phyloP scores from a whole-genome alignment of 1,139 yeast species.

The Hansenula sp. region DNA sequence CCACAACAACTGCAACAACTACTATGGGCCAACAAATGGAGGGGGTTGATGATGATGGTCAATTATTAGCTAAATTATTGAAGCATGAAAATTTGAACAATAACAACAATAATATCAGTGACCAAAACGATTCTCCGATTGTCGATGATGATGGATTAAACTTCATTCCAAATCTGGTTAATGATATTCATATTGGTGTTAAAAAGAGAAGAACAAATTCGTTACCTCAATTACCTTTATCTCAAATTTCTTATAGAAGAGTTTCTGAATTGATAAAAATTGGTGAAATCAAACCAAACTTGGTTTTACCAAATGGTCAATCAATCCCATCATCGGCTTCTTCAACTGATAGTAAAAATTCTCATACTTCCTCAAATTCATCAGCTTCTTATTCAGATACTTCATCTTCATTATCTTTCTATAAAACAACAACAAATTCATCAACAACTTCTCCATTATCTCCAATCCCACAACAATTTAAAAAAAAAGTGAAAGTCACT shows the following conservation, averaged over 20 bases:
- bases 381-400: not conserved
- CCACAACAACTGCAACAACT: not conserved
- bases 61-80: not conserved
- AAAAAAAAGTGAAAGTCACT: slow-evolving; percentile 21
- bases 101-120: not conserved
- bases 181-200: slow-evolving; percentile 17
- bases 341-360: too few species aligned
- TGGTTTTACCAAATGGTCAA: slow-evolving; percentile 20
- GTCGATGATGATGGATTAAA: not conserved
- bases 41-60: not conserved
- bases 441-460: slow-evolving; percentile 17
- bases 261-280: slow-evolving; percentile 29
- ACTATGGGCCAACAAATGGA: too few species aligned
- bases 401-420: not conserved
- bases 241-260: slow-evolving; percentile 30
- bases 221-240: slow-evolving; percentile 64
- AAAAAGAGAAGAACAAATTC: slow-evolving; percentile 65
- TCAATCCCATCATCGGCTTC: slow-evolving; percentile 5
- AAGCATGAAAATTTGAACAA: not conserved
- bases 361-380: not conserved
- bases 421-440: not conserved
- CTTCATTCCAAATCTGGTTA: too few species aligned
- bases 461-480: slow-evolving; percentile 10
- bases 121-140: not conserved
- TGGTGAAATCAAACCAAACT: slow-evolving; percentile 34